A percentile compares a stretch with the other conserved stretches of the same genome.
These are phyloP conservation scores for Phytopythium vexans DNA, from an alignment of 352 stramenopile genomes.

Conservation along the genomic window DNA sequence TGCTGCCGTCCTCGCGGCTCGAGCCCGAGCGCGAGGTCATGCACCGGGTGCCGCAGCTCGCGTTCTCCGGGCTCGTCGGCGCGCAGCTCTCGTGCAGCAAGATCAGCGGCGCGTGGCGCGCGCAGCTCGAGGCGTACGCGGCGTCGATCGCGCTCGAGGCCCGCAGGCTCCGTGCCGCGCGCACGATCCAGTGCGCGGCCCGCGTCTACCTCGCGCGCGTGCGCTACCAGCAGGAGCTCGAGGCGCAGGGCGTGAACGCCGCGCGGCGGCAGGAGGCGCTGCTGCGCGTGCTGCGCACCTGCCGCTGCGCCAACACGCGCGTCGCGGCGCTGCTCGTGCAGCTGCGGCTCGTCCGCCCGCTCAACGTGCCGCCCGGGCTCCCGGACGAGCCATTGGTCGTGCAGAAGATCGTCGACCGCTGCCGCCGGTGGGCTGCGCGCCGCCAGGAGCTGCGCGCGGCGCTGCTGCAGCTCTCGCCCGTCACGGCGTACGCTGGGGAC, in stretches of 20 bases:
- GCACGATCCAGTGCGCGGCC: constrained; percentile 69
- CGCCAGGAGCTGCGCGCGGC: constrained; percentile 54
- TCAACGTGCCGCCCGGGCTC: constrained; percentile 47
- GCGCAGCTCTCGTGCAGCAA: constrained; percentile 22
- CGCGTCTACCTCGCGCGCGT: constrained; percentile 67
- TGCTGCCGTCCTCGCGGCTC: constrained; percentile 50
- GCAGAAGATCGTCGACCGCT: constrained; percentile 49
- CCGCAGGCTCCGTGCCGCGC: constrained; percentile 60
- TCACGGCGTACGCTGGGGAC: constrained; percentile 8
- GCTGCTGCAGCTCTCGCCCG: constrained; percentile 36
- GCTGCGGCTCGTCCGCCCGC: constrained; percentile 55
- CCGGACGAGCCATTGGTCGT: constrained; percentile 58
- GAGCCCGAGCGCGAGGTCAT: constrained; percentile 56
- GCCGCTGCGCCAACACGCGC: constrained; percentile 61
- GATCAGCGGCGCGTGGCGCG: constrained; percentile 49
- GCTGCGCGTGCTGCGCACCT: constrained; percentile 40
- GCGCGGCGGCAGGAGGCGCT: constrained; percentile 57
- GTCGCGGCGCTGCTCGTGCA: constrained; percentile 68
- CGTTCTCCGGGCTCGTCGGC: constrained; percentile 51
- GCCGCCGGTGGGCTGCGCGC: constrained; percentile 45
- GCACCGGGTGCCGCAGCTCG: constrained; percentile 52
- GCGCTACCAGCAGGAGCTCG: constrained; percentile 57
- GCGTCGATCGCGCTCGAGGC: constrained; percentile 59
- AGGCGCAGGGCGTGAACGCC: constrained; percentile 63
- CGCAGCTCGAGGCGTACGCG: constrained; percentile 57